Evolutionary conservation across 306 rosid species (phyloP), one percentile per base, ranked within the genome.

Genomic region (Cucumis sativus): DNA sequence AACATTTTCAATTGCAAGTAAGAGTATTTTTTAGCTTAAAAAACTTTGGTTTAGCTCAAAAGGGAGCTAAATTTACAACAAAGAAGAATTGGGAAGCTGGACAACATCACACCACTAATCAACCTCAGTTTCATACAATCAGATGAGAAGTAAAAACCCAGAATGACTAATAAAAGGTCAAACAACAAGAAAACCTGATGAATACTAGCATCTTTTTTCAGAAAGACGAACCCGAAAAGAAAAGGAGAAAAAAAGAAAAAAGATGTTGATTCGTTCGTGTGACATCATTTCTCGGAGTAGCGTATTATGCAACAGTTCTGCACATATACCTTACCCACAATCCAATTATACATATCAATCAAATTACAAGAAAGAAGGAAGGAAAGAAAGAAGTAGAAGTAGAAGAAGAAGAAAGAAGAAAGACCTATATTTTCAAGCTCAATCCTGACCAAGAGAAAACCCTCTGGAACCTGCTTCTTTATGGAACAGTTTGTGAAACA

Each of bases 281-380:
- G 77, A 73, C 77, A 52, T 30, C 62, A 47, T 73, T 73, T 73
- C 30, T 49, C 47, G 45, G 77, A 52, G 77, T 73, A 73, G 52
- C 17, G 49, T 52, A 73, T 52, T 47, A 70, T 70, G 25, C 74
- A 71, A 67, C 54, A 67, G 74, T 84, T 79, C 77, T 85, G 78
- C 43, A 81, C 77, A 84, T 81, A 87, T 79, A 56, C 55, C 55
- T 75, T 60, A 76, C 81, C 83, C 87, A 74, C 79, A 84, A 86
- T 78, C 87, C 81, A 88, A 83, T 91, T 86, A 84, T 81, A 82
- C 87, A 82, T 79, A 83, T 86, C 84, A 83, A 82, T 73, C 65
- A 76, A 83, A 83, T 80, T 87, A 85, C 81, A 81, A 84, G 83
- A 80, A 85, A 51, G 60, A 51, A 71, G 16, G 37, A 14, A 60